A percentile compares a stretch with the other conserved stretches of the same genome.
phyloP scores from a whole-genome alignment of 2,329 filamentous ascomycete genomes.

The Aspergillus neoniger region DNA sequence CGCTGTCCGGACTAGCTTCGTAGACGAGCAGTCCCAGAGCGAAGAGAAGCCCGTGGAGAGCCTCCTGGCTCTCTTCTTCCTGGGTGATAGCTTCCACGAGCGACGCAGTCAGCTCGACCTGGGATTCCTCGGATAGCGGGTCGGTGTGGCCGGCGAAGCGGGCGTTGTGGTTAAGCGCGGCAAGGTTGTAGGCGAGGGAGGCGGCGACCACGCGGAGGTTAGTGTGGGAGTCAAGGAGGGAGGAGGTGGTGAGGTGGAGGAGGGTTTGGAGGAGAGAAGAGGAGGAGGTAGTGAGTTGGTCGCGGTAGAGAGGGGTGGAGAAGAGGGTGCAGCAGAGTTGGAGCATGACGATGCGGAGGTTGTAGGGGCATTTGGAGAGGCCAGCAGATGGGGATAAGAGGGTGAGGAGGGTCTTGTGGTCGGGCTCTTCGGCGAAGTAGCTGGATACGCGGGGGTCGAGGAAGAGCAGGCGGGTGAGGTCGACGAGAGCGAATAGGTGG shows the following conservation, averaged over 20 bases:
- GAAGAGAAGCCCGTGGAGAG: slow-evolving; percentile 73
- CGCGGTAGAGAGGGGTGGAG: slow-evolving; percentile 71
- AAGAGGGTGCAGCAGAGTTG: slow-evolving; percentile 87
- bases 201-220: slow-evolving; percentile 80
- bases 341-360: slow-evolving; percentile 75
- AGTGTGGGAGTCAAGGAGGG: slow-evolving; percentile 75
- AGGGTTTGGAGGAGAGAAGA: slow-evolving; percentile 58
- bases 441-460: slow-evolving; percentile 76
- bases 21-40: slow-evolving; percentile 77
- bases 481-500: slow-evolving; percentile 76
- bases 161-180: slow-evolving; percentile 67
- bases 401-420: slow-evolving; percentile 62
- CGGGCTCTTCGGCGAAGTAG: slow-evolving; percentile 71
- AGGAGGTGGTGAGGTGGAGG: slow-evolving; percentile 70
- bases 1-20: slow-evolving; percentile 67
- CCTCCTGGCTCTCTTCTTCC: slow-evolving; percentile 62
- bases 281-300: slow-evolving; percentile 59
- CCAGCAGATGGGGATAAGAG: slow-evolving; percentile 55
- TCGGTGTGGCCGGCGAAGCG: slow-evolving; percentile 61
- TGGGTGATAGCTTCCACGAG: slow-evolving; percentile 70
- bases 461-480: slow-evolving; percentile 77
- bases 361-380: slow-evolving; percentile 68
- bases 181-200: slow-evolving; percentile 80
- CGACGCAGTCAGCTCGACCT: slow-evolving; percentile 80
- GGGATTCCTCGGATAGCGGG: slow-evolving; percentile 66